Base-by-base conservation (phyloP, 2,329 filamentous ascomycete genomes). In the Ophiocordyceps camponoti-rufipedis region DNA sequence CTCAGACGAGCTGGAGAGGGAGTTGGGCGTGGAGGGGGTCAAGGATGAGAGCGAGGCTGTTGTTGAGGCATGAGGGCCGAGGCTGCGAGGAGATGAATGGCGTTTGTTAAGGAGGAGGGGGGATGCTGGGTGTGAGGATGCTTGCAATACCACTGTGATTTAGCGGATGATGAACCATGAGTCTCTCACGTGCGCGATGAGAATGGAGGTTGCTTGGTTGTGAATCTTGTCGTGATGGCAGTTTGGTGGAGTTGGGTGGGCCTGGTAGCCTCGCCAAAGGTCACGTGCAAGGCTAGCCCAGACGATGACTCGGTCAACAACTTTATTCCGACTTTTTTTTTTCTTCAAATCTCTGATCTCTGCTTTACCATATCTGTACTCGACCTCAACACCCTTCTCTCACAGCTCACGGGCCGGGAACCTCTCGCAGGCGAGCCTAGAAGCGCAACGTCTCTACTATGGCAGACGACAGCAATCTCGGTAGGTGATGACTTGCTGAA, bases 1-100 rank as follows among this genome's bases (percentile, higher is more conserved):
- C 7, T 81, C 85, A 2, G 85, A 94, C 52, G 89, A 96, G 65
- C 79, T 95, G n/a, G 85, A 94, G 66, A 77, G 80, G 58, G 83
- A 88, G 63, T 66, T 87, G 19, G 77, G 78, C n/a, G 75, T 71
- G 39, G 80, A 82, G 35, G 74, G 78, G 51, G 56, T 59, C 55
- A 58, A 57, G 46, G 70, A 76, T 50, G 71, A 77, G 62, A 74
- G 70, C 58, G 68, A 64, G 31, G 61, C 60, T 43, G 55, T 75
- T 43, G 71, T 75, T 43, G 71, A 74, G 47, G 55, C 48, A 28
- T 51, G 19, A 45, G 41, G 23, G 33, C 3, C 29, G 3, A 10
- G 29, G 29, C 23, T 23, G 23, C 29, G 7, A 31, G 29, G 29
- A 31, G 29, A 31, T n/a, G 23, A 23, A 23, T 23, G 23, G 23